Percentiles rank a stretch among this genome's conserved stretches.
Conservation (phyloP, 192 early-diverging fungal genomes). For the Fimicolochytrium jonesii region DNA sequence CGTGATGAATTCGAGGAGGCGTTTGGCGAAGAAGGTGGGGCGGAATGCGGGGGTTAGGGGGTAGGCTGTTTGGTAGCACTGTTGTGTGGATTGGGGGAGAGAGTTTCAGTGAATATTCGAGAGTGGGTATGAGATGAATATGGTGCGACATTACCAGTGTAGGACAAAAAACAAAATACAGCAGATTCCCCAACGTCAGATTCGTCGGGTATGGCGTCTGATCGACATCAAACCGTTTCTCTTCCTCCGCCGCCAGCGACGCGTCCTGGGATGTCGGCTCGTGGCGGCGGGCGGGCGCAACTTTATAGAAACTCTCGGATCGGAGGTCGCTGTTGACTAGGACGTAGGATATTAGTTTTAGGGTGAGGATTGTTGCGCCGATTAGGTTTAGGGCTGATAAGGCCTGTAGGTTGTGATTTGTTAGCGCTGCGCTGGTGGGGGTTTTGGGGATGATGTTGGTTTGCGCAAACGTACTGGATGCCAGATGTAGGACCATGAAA, state of each 20-base stretch:
- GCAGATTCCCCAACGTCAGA: conserved; percentile 57
- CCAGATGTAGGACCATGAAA: conserved; percentile 25
- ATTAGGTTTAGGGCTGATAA: conserved; percentile 18
- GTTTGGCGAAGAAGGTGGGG: conserved; percentile 71
- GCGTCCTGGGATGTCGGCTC: not conserved
- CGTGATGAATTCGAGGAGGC: conserved; percentile 66
- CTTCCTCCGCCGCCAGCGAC: not conserved
- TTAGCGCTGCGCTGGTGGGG: too few relatives aligned
- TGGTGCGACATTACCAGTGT: conserved; percentile 60
- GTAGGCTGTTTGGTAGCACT: conserved; percentile 81
- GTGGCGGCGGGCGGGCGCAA: not conserved
- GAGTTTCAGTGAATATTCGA: too few relatives aligned
- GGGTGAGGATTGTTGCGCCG: conserved; percentile 62
- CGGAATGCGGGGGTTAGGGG: conserved; percentile 66
- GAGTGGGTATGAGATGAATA: too few relatives aligned
- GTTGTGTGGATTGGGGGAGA: not conserved
- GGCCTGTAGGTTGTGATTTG: conserved; percentile 3
- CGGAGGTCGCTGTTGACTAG: conserved; percentile 77
- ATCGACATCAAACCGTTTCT: not conserved
- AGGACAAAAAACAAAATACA: conserved; percentile 76
- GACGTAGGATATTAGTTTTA: conserved; percentile 77
- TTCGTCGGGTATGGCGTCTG: conserved; percentile 61
- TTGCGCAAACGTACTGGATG: conserved; percentile 16
- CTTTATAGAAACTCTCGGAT: conserved; percentile 6
- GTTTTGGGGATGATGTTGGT: not conserved